Evolutionary conservation across 2,329 filamentous ascomycete genomes (phyloP).

Genomic region (Tetracladium maxilliforme): DNA sequence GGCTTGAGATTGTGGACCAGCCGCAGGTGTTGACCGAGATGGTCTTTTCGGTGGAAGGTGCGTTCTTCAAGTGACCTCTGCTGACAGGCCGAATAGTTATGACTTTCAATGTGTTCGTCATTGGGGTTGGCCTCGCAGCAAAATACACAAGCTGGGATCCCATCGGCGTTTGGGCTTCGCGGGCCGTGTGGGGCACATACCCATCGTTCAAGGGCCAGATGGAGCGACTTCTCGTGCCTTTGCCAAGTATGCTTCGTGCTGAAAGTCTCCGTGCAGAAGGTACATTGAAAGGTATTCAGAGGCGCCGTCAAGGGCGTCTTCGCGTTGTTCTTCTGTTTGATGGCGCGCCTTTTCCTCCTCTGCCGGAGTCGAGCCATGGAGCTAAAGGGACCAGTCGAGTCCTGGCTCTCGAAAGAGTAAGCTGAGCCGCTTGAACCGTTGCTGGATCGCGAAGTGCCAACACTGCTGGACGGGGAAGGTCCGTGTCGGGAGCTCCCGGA

Average conservation of each 20-base stretch:
- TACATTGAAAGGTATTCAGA: slow-evolving; percentile 50
- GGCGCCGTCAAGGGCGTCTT: too few species aligned
- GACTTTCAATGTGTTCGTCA: slow-evolving; percentile 37
- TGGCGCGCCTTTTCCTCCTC: slow-evolving; percentile 10
- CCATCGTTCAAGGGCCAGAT: slow-evolving; percentile 50
- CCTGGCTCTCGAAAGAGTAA: slow-evolving; percentile 42
- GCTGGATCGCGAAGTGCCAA: slow-evolving; percentile 46
- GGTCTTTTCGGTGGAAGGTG: slow-evolving; percentile 53
- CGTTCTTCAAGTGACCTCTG: slow-evolving; percentile 47
- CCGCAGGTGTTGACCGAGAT: slow-evolving; percentile 48
- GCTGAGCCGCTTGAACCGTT: slow-evolving; percentile 41
- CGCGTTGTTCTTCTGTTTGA: too few species aligned
- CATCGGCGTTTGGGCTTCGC: slow-evolving; percentile 39
- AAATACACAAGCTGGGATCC: slow-evolving; percentile 41
- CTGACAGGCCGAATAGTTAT: slow-evolving; percentile 49
- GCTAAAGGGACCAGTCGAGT: slow-evolving; percentile 27
- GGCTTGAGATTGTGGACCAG: slow-evolving; percentile 52
- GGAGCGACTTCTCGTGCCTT: slow-evolving; percentile 54
- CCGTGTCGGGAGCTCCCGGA: too few species aligned
- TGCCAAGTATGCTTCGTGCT: slow-evolving; percentile 57
- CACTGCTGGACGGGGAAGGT: slow-evolving; percentile 44
- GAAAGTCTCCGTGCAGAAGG: slow-evolving; percentile 55
- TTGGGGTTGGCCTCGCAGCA: slow-evolving; percentile 40
- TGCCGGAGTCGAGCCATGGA: slow-evolving; percentile 13
- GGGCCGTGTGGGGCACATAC: slow-evolving; percentile 45